Evolutionary conservation across 495 filamentous ascomycete genomes (phyloP).

Genomic region (Xylaria curta): DNA sequence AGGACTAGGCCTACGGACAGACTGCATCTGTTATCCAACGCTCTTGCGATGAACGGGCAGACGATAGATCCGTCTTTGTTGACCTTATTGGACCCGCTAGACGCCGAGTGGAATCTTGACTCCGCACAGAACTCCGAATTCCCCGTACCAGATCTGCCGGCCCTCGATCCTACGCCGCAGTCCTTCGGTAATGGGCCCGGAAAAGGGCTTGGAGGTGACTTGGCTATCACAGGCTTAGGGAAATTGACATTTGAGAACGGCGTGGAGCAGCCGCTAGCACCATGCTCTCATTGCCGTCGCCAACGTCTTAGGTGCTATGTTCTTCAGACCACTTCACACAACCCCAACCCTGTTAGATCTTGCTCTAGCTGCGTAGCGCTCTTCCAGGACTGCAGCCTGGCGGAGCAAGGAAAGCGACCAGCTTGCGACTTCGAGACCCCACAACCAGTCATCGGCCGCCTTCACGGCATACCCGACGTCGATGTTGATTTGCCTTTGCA

Average conservation of each 20-base stretch:
- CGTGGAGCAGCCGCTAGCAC: conserved; percentile 46
- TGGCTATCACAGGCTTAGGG: background rate
- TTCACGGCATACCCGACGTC: conserved; percentile 34
- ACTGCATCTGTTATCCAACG: too few species aligned
- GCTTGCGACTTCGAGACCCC: conserved; percentile 54
- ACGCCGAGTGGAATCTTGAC: background rate
- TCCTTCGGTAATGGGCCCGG: background rate
- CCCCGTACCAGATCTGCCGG: background rate
- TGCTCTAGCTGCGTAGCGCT: conserved; percentile 35
- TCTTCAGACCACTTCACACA: conserved; percentile 50
- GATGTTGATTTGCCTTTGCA: background rate
- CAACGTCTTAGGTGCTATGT: conserved; percentile 55
- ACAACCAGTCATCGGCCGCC: conserved; percentile 44
- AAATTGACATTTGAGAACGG: conserved; percentile 41
- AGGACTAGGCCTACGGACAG: background rate
- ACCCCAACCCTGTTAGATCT: conserved; percentile 47
- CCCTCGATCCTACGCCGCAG: background rate
- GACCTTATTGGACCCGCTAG: background rate
- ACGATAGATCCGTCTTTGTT: conserved; percentile 15
- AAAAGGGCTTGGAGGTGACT: background rate
- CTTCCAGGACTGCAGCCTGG: conserved; percentile 37
- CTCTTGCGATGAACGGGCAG: background rate
- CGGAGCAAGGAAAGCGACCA: conserved; percentile 52
- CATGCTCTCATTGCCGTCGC: conserved; percentile 53
- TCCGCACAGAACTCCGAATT: background rate